Evolutionary conservation across 768 basidiomycete genomes (phyloP), one percentile per base, ranked within the genome.

Genomic region (Leccinum barrowsii): DNA sequence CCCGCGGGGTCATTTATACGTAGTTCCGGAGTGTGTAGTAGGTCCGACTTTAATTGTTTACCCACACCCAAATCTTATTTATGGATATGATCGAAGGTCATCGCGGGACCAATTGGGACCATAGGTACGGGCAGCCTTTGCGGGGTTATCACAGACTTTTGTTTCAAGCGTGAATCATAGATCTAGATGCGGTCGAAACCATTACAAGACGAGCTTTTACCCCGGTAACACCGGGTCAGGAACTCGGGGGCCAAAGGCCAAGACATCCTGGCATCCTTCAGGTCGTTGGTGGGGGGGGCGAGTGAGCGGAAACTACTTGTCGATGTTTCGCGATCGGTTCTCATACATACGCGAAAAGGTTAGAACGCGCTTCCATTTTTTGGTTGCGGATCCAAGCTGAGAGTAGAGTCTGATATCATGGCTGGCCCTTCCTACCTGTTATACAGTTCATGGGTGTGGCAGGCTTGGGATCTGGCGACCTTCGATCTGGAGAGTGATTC

Each of bases 341-440:
- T 22, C 56, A 13, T 32, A 30, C 56, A 15, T 32, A 30, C 55
- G 28, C 54, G 21, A 61, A 55, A 30, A 55, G 59, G 50, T 30
- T 47, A 47, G n/a, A 21, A 40, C 10, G 32, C 51, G 46, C 49
- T 35, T 61, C 30, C 28, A 13, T 26, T 42, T 26, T 44, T n/a
- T 32, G 30, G 7, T 53, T 42, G 15, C 21, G 12, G 47, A 51
- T 59, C 17, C 17, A 30, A 30, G 40, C 37, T 40, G 19, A 40
- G 37, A 40, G 2, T 42, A 21, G 55, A 56, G 24, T 21, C 8
- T 48, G 47, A 55, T 42, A 6, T 42, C 22, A 11, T 30, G 22
- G 17, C 52, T 49, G 59, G 4, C n/a, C 59, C 37, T 15, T 37
- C 24, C 35, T 37, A 13, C 48, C 32, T 17, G 7, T 55, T 42